phyloP scores from a whole-genome alignment of 139 green algal species.

The Closterium sp. region DNA sequence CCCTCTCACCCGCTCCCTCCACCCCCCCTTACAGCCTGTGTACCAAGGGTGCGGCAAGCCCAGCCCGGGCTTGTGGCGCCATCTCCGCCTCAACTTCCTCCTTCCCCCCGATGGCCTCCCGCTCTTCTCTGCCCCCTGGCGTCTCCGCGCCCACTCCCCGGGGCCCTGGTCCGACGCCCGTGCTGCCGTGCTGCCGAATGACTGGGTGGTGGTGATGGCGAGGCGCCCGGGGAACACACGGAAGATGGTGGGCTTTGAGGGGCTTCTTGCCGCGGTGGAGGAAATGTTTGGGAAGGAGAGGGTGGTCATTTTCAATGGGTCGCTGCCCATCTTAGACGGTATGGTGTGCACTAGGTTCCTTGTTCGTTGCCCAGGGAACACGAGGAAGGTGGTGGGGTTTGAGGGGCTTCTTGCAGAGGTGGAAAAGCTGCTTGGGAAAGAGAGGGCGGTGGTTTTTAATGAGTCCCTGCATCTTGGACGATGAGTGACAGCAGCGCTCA shows the following conservation, averaged over 20 bases:
- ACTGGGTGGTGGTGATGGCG: constrained; percentile 13
- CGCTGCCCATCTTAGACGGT: constrained; percentile 20
- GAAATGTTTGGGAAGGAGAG: background rate
- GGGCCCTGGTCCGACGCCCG: background rate
- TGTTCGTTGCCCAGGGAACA: background rate
- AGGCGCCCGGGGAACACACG: background rate
- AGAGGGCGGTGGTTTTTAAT: constrained; percentile 12
- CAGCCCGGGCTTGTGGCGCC: background rate
- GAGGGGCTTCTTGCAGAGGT: background rate
- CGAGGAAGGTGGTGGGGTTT: background rate
- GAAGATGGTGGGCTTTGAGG: background rate
- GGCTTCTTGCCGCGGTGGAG: background rate
- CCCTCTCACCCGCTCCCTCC: background rate
- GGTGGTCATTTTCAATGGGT: constrained; percentile 12
- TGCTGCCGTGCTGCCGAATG: background rate
- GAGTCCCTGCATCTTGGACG: constrained; percentile 6
- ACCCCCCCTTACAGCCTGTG: background rate
- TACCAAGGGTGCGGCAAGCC: background rate
- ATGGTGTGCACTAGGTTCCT: too few species aligned
- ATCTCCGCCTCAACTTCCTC: background rate
- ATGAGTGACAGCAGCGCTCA: too few species aligned
- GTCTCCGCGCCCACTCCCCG: background rate
- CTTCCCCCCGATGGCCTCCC: background rate
- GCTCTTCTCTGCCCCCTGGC: background rate
- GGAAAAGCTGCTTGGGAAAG: background rate